These are phyloP conservation scores for Colletotrichum acutatum DNA, from an alignment of 2,329 filamentous ascomycete species.

Conservation along the genomic window DNA sequence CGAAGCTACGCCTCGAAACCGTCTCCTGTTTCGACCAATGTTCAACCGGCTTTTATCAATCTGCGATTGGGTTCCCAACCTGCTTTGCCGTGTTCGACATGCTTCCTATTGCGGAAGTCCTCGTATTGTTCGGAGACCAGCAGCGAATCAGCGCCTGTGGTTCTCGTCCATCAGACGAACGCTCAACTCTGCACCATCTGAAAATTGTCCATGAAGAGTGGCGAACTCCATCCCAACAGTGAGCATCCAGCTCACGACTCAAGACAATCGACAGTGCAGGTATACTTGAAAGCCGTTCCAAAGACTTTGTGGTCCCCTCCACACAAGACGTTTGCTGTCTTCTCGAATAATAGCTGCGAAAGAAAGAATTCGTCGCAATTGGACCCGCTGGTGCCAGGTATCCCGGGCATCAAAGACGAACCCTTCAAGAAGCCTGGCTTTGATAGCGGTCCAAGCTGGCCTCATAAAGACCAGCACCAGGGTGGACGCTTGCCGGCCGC, in stretches of 20 bases:
- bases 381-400: background rate
- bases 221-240: background rate
- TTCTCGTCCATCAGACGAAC: conserved; percentile 18
- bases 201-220: background rate
- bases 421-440: conserved; percentile 13
- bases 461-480: background rate
- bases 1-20: conserved; percentile 8
- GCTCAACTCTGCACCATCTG: background rate
- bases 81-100: background rate
- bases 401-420: conserved; percentile 6
- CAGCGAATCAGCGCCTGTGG: background rate
- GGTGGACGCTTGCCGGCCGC: conserved; percentile 23
- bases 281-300: background rate
- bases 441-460: conserved; percentile 17
- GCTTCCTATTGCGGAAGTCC: background rate
- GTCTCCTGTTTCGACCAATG: background rate
- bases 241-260: conserved; percentile 1
- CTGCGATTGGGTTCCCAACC: background rate
- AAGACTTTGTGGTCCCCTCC: conserved; percentile 1
- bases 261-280: background rate
- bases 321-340: background rate
- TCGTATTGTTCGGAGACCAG: background rate
- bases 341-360: background rate
- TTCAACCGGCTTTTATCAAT: background rate
- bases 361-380: background rate